These are phyloP conservation scores for Exophiala mesophila DNA, from an alignment of 2,329 filamentous ascomycete species.

Conservation along the genomic window DNA sequence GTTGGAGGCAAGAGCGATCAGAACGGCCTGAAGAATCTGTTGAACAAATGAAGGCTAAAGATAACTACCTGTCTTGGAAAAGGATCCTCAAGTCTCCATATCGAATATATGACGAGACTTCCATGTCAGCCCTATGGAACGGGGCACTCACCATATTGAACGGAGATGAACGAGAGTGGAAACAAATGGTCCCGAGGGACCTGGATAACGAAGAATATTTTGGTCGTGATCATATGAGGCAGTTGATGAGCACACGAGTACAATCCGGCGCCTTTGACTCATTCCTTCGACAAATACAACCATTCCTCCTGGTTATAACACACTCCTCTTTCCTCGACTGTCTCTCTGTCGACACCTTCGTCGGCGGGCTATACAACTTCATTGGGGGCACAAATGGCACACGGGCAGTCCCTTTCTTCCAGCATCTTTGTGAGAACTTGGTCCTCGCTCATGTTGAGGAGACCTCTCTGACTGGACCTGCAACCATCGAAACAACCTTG, in stretches of 20 bases:
- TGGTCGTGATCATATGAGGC: conserved; percentile 30
- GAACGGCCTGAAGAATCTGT: conserved; percentile 12
- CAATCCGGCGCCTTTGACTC: too few relatives aligned
- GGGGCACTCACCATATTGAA: conserved; percentile 29
- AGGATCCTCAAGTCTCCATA: conserved; percentile 25
- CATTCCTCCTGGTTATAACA: conserved; percentile 31
- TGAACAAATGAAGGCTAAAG: conserved; percentile 26
- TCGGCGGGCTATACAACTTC: conserved; percentile 39
- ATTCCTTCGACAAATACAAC: conserved; percentile 22
- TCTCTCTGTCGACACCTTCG: conserved; percentile 33
- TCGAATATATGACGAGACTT: conserved; percentile 18
- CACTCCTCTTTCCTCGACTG: conserved; percentile 33
- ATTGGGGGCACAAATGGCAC: conserved; percentile 52
- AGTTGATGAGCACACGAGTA: conserved; percentile 22
- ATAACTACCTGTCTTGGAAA: conserved; percentile 30
- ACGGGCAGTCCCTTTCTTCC: conserved; percentile 28
- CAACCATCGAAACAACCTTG: conserved; percentile 18
- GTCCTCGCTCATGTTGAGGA: conserved; percentile 4
- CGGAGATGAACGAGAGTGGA: conserved; percentile 30
- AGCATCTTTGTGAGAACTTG: conserved; percentile 22
- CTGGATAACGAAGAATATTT: conserved; percentile 28
- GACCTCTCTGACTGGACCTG: conserved; percentile 12
- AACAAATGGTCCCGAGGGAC: conserved; percentile 31
- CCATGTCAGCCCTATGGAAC: conserved; percentile 29
- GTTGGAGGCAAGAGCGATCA: neutral